Conservation (phyloP, 169 alveolate genomes). For the Plasmodium reichenowi region DNA sequence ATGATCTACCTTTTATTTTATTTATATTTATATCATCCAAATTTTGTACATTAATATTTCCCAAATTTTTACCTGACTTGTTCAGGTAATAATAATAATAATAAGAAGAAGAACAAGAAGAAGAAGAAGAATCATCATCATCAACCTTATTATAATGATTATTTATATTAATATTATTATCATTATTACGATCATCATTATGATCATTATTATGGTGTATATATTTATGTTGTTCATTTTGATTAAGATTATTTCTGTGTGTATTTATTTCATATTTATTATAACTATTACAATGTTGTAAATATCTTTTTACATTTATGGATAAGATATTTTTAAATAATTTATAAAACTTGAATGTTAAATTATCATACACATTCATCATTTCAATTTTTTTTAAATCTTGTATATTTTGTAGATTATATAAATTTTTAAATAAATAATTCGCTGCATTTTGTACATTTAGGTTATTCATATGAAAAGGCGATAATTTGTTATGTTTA, state of each 20-base stretch:
- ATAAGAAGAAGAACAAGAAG: not conserved
- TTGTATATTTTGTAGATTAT: slow-evolving; percentile 3
- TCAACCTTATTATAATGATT: no score
- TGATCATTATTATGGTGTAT: not conserved
- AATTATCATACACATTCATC: slow-evolving; percentile 34
- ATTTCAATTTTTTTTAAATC: slow-evolving; percentile 17
- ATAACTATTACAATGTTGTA: no score
- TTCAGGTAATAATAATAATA: not conserved
- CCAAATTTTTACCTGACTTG: slow-evolving; percentile 1
- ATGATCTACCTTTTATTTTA: not conserved
- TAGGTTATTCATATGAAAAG: not conserved
- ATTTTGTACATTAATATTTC: slow-evolving; percentile 7
- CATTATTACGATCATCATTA: not conserved
- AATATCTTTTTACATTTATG: not conserved
- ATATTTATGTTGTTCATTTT: not conserved
- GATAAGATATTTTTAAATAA: slow-evolving; percentile 36
- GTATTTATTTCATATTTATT: not conserved
- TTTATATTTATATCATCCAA: slow-evolving; percentile 49
- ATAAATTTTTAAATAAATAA: slow-evolving; percentile 50
- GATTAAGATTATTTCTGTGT: not conserved
- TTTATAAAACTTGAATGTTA: slow-evolving; percentile 24
- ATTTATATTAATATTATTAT: not conserved
- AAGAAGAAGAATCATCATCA: not conserved
- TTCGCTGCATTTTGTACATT: slow-evolving; percentile 25
- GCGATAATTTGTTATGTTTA: not conserved